Conservation (phyloP, 306 rosid species). For the Inga oerstediana region DNA sequence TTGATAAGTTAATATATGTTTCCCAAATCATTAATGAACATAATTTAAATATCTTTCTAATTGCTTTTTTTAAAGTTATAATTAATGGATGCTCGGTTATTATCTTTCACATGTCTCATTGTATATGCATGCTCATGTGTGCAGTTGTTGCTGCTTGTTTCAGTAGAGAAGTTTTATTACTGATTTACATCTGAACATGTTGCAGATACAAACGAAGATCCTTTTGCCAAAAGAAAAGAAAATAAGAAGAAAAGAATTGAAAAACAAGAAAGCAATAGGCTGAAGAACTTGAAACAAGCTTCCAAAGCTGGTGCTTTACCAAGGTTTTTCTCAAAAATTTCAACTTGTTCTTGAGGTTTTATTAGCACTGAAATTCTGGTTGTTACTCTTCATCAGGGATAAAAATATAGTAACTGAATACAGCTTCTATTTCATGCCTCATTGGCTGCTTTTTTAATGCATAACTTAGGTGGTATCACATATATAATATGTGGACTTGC, state of each 20-base stretch:
- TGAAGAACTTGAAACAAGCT: constrained; percentile 82
- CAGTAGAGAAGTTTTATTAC: background rate
- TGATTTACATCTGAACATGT: constrained; percentile 24
- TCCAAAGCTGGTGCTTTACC: constrained; percentile 87
- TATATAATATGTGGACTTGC: background rate
- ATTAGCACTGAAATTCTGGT: constrained; percentile 11
- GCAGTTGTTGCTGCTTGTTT: background rate
- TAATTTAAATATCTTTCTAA: background rate
- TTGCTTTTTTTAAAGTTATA: background rate
- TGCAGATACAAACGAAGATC: constrained; percentile 83
- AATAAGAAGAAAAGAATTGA: constrained; percentile 74
- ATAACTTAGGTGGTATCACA: background rate
- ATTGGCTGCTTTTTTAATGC: constrained; percentile 17
- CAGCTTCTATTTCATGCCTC: constrained; percentile 12
- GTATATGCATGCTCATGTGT: background rate
- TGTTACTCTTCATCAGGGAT: background rate
- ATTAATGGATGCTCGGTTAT: background rate
- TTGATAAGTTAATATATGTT: background rate
- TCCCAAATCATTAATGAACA: background rate
- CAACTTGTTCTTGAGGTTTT: constrained; percentile 3
- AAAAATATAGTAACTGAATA: background rate
- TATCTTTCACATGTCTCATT: background rate
- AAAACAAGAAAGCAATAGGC: constrained; percentile 74
- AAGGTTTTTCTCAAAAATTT: constrained; percentile 54
- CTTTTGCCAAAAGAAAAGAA: constrained; percentile 78